Percentiles rank a stretch among this genome's conserved stretches.
These are phyloP conservation scores for Erysimum cheiri DNA, from an alignment of 441 rosid species.

Conservation along the genomic window DNA sequence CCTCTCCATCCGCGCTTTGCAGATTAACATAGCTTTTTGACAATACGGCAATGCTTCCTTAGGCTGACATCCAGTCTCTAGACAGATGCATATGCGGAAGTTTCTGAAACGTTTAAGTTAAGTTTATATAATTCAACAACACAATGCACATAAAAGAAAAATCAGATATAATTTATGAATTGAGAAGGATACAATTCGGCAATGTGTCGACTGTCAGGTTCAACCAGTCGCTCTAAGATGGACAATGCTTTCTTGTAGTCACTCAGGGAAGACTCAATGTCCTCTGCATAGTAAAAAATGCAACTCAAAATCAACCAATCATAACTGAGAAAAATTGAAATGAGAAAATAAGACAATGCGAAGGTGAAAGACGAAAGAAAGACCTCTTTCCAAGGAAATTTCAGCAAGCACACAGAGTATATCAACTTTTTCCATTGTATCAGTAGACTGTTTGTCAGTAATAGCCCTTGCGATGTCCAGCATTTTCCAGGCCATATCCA, in stretches of 20 bases:
- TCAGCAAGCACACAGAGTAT: slow-evolving; percentile 82
- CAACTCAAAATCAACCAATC: slow-evolving; percentile 7
- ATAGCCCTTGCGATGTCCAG: slow-evolving; percentile 92
- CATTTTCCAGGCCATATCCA: slow-evolving; percentile 96
- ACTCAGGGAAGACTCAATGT: slow-evolving; percentile 83
- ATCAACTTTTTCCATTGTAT: slow-evolving; percentile 85
- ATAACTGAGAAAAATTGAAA: background rate
- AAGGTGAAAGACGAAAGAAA: slow-evolving; percentile 23
- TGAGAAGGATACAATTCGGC: slow-evolving; percentile 90
- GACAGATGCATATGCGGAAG: slow-evolving; percentile 82
- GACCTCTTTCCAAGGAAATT: slow-evolving; percentile 91
- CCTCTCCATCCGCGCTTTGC: slow-evolving; percentile 71
- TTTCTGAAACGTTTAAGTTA: slow-evolving; percentile 66
- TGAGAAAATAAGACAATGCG: background rate
- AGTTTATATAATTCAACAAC: slow-evolving; percentile 38
- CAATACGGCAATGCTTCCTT: slow-evolving; percentile 84
- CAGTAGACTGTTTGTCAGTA: slow-evolving; percentile 65
- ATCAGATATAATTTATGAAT: background rate
- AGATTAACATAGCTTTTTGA: slow-evolving; percentile 76
- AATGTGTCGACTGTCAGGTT: slow-evolving; percentile 78
- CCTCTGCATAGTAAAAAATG: slow-evolving; percentile 62
- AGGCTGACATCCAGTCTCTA: slow-evolving; percentile 81
- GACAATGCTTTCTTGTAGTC: slow-evolving; percentile 82
- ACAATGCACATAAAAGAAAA: slow-evolving; percentile 5
- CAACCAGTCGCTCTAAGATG: slow-evolving; percentile 77